Evolutionary conservation across 2,329 filamentous ascomycete genomes (phyloP).

Genomic region (Cytospora piceae): DNA sequence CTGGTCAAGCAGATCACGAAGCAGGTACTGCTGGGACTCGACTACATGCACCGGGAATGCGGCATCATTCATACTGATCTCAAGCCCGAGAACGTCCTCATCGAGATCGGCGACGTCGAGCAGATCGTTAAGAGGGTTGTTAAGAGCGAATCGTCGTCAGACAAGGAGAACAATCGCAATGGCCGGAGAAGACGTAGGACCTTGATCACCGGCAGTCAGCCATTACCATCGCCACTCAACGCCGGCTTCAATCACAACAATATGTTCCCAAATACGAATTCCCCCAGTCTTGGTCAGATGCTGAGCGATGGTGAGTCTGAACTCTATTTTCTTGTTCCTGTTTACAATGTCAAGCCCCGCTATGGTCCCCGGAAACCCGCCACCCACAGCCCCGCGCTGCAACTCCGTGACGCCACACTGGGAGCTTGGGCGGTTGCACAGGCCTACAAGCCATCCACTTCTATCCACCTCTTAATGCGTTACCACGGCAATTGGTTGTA

Average conservation of each 20-base stretch:
- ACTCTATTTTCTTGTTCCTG: slow-evolving; percentile 6
- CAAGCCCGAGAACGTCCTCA: slow-evolving; percentile 97
- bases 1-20: slow-evolving; percentile 99
- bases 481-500: background rate
- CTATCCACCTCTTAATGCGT: slow-evolving; percentile 7
- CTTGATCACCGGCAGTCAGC: slow-evolving; percentile 95
- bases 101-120: slow-evolving; percentile 98
- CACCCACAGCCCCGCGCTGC: slow-evolving; percentile 13
- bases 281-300: slow-evolving; percentile 81
- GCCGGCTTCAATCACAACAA: slow-evolving; percentile 84
- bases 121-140: slow-evolving; percentile 97
- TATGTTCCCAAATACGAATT: slow-evolving; percentile 64
- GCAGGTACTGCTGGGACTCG: slow-evolving; percentile 91
- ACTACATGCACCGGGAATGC: slow-evolving; percentile 96
- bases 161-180: slow-evolving; percentile 90
- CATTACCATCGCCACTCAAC: slow-evolving; percentile 91
- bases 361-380: slow-evolving; percentile 4
- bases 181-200: slow-evolving; percentile 87
- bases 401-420: slow-evolving; percentile 2
- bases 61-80: slow-evolving; percentile 98
- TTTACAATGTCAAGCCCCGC: slow-evolving; percentile 1
- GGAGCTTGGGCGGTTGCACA: background rate
- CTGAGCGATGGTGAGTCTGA: slow-evolving; percentile 71
- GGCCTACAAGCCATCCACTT: slow-evolving; percentile 1
- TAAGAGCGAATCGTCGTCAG: slow-evolving; percentile 69